These are phyloP conservation scores for Eucalyptus guilfoylei DNA, from an alignment of 345 rosid genomes.

Conservation along the genomic window DNA sequence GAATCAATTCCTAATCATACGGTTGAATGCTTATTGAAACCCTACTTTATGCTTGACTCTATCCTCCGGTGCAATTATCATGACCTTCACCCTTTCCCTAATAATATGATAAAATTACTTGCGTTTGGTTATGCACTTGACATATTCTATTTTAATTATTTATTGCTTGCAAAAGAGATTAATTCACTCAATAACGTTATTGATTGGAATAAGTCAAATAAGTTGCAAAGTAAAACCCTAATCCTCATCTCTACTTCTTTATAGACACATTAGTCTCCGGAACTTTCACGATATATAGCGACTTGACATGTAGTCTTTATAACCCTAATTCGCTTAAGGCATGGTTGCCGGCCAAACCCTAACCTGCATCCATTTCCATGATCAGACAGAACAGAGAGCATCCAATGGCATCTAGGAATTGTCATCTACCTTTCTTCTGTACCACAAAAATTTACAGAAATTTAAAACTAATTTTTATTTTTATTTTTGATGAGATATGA, in stretches of 20 bases:
- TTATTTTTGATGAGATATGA: neutral
- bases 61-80: neutral
- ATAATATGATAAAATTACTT: neutral
- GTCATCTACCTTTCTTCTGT: neutral
- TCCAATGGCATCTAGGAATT: neutral
- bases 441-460: neutral
- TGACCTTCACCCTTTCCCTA: neutral
- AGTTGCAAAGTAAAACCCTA: neutral
- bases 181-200: neutral
- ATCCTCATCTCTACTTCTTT: neutral
- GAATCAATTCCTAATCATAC: neutral
- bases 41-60: neutral
- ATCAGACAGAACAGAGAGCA: neutral
- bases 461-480: neutral
- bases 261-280: too few species aligned
- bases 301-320: too few species aligned
- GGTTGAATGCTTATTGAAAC: too few species aligned
- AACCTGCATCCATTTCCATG: neutral
- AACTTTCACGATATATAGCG: too few species aligned
- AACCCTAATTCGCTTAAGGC: neutral
- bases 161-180: neutral
- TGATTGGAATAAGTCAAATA: neutral
- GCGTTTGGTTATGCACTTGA: neutral
- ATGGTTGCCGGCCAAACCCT: neutral
- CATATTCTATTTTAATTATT: neutral